Percentiles rank a stretch among this genome's conserved stretches.
These are phyloP conservation scores for Xylariomycetidae sp. DNA, from an alignment of 2,329 filamentous ascomycete genomes.

Conservation along the genomic window DNA sequence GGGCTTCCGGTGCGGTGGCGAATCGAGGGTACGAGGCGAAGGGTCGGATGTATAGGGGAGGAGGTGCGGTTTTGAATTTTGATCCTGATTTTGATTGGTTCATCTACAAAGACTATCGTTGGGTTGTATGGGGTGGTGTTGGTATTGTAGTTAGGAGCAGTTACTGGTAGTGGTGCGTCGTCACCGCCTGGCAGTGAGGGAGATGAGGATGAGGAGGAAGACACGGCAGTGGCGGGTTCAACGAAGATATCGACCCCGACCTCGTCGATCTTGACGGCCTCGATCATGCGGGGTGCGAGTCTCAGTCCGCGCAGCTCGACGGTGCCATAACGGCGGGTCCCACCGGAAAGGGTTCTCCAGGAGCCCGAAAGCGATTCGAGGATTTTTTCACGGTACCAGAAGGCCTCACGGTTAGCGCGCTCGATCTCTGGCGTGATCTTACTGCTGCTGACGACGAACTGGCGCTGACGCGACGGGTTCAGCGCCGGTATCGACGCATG, in stretches of 20 bases:
- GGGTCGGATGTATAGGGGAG: conserved; percentile 62
- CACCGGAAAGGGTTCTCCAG: conserved; percentile 59
- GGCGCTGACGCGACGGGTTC: conserved; percentile 77
- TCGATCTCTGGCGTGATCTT: conserved; percentile 78
- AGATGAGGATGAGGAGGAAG: too few relatives aligned
- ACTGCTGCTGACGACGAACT: conserved; percentile 82
- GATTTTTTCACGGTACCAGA: conserved; percentile 86
- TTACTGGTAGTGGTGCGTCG: conserved; percentile 13
- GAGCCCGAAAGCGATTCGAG: conserved; percentile 65
- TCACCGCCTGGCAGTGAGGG: too few relatives aligned
- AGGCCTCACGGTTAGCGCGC: conserved; percentile 71
- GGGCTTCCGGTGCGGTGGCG: conserved; percentile 72
- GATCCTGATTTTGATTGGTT: conserved; percentile 67
- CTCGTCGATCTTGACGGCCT: conserved; percentile 77
- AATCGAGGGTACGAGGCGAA: conserved; percentile 73
- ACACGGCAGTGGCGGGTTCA: conserved; percentile 16
- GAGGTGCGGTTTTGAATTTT: conserved; percentile 69
- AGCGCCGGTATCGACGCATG: conserved; percentile 74
- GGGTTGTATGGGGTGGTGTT: too few relatives aligned
- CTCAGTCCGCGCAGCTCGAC: conserved; percentile 75
- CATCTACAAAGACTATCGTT: too few relatives aligned
- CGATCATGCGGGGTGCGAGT: conserved; percentile 73
- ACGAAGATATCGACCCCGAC: conserved; percentile 63
- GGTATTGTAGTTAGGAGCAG: conserved; percentile 26
- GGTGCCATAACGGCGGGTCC: conserved; percentile 54